A percentile compares a stretch with the other conserved stretches of the same genome.
These are phyloP conservation scores for Fusarium armeniacum DNA, from an alignment of 2,329 filamentous ascomycete genomes.

Conservation along the genomic window DNA sequence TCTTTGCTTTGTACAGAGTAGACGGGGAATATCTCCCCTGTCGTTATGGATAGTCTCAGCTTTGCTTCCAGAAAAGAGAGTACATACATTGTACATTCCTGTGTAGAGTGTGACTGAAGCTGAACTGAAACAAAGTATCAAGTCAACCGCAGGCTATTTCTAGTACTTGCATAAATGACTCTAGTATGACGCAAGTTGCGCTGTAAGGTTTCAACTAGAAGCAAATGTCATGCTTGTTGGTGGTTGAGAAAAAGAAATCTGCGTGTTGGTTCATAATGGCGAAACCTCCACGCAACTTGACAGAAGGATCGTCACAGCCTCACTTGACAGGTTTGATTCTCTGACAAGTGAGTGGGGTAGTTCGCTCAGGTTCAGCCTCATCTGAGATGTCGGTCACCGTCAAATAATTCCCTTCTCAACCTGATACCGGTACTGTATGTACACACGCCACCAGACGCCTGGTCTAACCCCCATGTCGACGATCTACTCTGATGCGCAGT, in stretches of 20 bases:
- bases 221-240: neutral
- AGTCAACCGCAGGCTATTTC: neutral
- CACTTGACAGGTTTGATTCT: constrained; percentile 3
- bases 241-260: neutral
- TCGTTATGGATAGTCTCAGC: neutral
- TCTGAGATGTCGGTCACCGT: constrained; percentile 10
- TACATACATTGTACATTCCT: neutral
- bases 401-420: neutral
- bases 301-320: constrained; percentile 14
- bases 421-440: neutral
- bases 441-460: neutral
- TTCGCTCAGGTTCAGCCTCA: constrained; percentile 18
- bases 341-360: neutral
- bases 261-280: neutral
- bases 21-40: neutral
- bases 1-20: neutral
- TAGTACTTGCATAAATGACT: neutral
- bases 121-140: constrained; percentile 1
- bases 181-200: neutral
- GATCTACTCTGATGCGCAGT: constrained; percentile 19
- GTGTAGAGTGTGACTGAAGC: neutral
- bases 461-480: constrained; percentile 24
- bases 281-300: neutral
- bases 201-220: neutral
- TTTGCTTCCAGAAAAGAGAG: neutral